These are phyloP conservation scores for Pseudohalonectria lignicola DNA, from an alignment of 2,329 filamentous ascomycete genomes.

Conservation along the genomic window DNA sequence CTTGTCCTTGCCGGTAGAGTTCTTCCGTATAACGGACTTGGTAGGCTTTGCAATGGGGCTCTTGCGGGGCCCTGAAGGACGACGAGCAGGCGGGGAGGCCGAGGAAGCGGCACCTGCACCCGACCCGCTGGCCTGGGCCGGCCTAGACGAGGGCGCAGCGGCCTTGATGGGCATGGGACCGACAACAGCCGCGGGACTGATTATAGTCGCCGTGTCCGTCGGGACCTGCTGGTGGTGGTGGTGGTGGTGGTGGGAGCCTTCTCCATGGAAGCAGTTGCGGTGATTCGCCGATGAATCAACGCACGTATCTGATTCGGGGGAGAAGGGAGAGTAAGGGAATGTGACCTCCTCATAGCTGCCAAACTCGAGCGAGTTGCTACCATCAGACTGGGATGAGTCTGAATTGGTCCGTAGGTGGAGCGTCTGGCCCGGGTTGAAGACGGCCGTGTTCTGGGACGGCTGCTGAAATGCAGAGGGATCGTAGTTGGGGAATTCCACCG, in stretches of 20 bases:
- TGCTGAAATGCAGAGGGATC: constrained; percentile 46
- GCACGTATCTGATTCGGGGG: constrained; percentile 68
- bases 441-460: constrained; percentile 47
- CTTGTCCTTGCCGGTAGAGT: constrained; percentile 59
- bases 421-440: constrained; percentile 88
- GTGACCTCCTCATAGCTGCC: constrained; percentile 72
- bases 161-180: constrained; percentile 61
- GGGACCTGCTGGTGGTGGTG: constrained; percentile 24
- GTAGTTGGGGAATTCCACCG: constrained; percentile 66
- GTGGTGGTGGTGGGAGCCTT: constrained; percentile 33
- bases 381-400: constrained; percentile 70
- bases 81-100: constrained; percentile 52
- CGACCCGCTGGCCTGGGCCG: constrained; percentile 49
- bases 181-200: constrained; percentile 58
- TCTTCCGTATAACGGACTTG: constrained; percentile 77
- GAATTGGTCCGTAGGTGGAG: constrained; percentile 81
- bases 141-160: constrained; percentile 44
- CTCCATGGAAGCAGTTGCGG: constrained; percentile 51
- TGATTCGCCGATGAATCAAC: constrained; percentile 48
- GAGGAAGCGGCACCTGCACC: constrained; percentile 42
- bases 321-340: constrained; percentile 70
- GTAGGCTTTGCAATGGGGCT: constrained; percentile 72
- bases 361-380: constrained; percentile 54
- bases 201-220: constrained; percentile 40
- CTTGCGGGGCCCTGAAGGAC: constrained; percentile 61